These are phyloP conservation scores for Aspergillaceae sp. DNA, from an alignment of 2,329 filamentous ascomycete genomes.

Conservation along the genomic window DNA sequence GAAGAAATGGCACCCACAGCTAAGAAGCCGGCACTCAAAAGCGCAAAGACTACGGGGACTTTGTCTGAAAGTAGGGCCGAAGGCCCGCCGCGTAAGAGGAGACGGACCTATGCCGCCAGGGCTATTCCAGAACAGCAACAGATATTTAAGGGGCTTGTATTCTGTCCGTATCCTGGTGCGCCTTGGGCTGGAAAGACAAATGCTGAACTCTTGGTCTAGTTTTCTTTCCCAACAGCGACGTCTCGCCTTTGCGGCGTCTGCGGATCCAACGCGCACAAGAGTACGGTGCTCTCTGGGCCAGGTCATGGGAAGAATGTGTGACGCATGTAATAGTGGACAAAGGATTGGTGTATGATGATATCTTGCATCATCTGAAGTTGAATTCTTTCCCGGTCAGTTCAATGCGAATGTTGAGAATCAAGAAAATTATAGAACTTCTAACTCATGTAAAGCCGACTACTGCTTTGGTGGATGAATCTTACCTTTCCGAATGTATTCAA, in stretches of 20 bases:
- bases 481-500: constrained; percentile 59
- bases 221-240: constrained; percentile 75
- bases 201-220: constrained; percentile 27
- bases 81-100: constrained; percentile 15
- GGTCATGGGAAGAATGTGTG: constrained; percentile 46
- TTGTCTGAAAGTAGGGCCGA: constrained; percentile 8
- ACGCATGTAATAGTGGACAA: constrained; percentile 78
- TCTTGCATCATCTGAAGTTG: constrained; percentile 49
- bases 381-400: constrained; percentile 41
- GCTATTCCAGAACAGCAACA: constrained; percentile 45
- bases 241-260: constrained; percentile 55
- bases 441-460: constrained; percentile 18
- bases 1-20: not conserved
- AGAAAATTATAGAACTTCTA: constrained; percentile 4
- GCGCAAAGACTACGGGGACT: constrained; percentile 7
- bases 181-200: not conserved
- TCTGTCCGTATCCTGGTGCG: constrained; percentile 40
- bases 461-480: constrained; percentile 59
- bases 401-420: not conserved
- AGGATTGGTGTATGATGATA: constrained; percentile 53
- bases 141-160: constrained; percentile 53
- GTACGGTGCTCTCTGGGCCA: constrained; percentile 65
- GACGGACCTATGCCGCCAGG: constrained; percentile 31
- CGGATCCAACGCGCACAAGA: constrained; percentile 68
- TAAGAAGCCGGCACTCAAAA: constrained; percentile 5